Percentiles rank a stretch among this genome's conserved stretches.
These are phyloP conservation scores for Eleusine indica DNA, from an alignment of 176 grass and related monocot species.

Conservation along the genomic window DNA sequence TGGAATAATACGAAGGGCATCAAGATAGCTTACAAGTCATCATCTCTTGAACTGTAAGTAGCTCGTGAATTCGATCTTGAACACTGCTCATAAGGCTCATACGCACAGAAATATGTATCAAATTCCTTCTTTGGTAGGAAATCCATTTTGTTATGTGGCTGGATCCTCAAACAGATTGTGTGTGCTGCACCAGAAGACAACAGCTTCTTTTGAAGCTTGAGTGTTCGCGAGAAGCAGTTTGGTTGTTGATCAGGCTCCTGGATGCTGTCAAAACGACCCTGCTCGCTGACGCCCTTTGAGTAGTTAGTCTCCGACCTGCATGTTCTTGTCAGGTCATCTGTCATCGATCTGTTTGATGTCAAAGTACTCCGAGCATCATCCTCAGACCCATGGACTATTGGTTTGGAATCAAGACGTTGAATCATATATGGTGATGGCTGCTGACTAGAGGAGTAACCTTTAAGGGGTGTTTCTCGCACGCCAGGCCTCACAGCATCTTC, in stretches of 20 bases:
- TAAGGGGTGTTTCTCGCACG: slow-evolving; percentile 60
- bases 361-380: slow-evolving; percentile 62
- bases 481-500: slow-evolving; percentile 50
- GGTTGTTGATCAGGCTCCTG: slow-evolving; percentile 79
- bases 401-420: slow-evolving; percentile 48
- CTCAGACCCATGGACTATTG: slow-evolving; percentile 53
- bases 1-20: slow-evolving; percentile 18
- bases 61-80: slow-evolving; percentile 74
- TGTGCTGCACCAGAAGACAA: slow-evolving; percentile 67
- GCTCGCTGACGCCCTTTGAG: slow-evolving; percentile 66
- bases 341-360: slow-evolving; percentile 72
- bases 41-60: slow-evolving; percentile 92
- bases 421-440: slow-evolving; percentile 52
- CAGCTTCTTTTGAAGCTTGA: slow-evolving; percentile 79
- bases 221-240: slow-evolving; percentile 80
- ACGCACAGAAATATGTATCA: slow-evolving; percentile 80
- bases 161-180: slow-evolving; percentile 78
- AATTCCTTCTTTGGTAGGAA: slow-evolving; percentile 85
- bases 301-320: slow-evolving; percentile 61
- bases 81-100: slow-evolving; percentile 81
- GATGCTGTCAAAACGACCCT: slow-evolving; percentile 54
- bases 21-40: slow-evolving; percentile 74
- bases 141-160: slow-evolving; percentile 78
- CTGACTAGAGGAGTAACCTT: slow-evolving; percentile 70
- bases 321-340: slow-evolving; percentile 60